Conservation (phyloP, 805 yeast genomes). For the Metschnikowia drakensbergensis region DNA sequence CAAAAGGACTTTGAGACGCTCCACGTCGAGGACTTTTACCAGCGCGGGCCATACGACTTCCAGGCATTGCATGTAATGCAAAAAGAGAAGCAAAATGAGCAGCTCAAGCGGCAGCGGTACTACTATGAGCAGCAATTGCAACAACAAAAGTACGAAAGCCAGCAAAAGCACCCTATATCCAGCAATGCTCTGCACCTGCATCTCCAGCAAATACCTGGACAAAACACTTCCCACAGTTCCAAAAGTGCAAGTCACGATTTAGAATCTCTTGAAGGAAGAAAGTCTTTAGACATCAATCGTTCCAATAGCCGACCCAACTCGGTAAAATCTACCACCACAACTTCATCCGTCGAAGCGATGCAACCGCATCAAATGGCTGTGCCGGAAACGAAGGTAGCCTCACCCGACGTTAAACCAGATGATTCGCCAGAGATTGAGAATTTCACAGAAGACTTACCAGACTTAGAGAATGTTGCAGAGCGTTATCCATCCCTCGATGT, state of each 20-base stretch:
- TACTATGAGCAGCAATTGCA: conserved; percentile 41
- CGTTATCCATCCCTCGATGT: conserved; percentile 50
- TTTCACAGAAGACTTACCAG: conserved; percentile 21
- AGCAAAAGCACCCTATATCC: conserved; percentile 17
- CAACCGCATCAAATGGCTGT: not conserved
- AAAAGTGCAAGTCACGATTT: conserved; percentile 1
- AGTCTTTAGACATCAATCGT: not conserved
- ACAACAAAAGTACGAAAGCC: conserved; percentile 21
- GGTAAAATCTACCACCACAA: not conserved
- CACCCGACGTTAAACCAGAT: not conserved
- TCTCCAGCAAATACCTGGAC: conserved; percentile 8
- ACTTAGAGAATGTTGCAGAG: conserved; percentile 46
- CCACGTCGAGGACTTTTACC: conserved; percentile 43
- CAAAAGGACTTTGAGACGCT: conserved; percentile 27
- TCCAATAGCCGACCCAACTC: conserved; percentile 2
- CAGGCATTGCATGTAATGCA: conserved; percentile 54
- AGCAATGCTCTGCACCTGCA: conserved; percentile 9
- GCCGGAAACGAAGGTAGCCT: not conserved
- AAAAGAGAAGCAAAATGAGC: conserved; percentile 31
- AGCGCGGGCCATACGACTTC: conserved; percentile 53
- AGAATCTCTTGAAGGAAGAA: not conserved
- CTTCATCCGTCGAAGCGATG: not conserved
- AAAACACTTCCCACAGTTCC: conserved; percentile 5
- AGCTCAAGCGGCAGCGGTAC: conserved; percentile 33
- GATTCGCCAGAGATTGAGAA: not conserved